Evolutionary conservation across 2,329 filamentous ascomycete species (phyloP), one percentile per base, ranked within the genome.

Genomic region (Aspergillus clavatus): DNA sequence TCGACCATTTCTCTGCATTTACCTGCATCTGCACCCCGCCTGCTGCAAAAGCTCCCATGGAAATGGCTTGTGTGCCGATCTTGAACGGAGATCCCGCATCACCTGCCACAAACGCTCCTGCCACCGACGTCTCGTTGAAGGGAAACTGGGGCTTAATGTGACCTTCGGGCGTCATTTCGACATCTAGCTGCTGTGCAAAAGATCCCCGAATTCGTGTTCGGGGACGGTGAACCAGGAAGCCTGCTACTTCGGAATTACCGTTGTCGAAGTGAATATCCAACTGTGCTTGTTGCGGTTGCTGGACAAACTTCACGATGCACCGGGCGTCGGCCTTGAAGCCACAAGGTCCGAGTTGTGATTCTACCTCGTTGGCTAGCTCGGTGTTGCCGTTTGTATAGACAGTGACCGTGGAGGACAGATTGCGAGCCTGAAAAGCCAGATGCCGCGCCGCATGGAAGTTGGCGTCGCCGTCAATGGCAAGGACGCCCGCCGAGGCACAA

Each of bases 311-410:
- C 11, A 23, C 23, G 23, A 47, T 47, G 7, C 5, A 7, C 3
- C 45, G 33, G 8, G 26, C 19, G 10, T 47, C 45, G 6, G 42
- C 35, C 18, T 37, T 36, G 43, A 45, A 45, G 3, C 28, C 19
- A 1, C 18, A 12, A 3, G 12, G 7, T 11, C 26, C 26, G 26
- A 46, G 21, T 2, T 7, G 7, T 5, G 40, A 3, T 12, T 39
- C 23, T 16, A 54, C 6, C 5, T 46, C 18, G 6, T 40, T 14
- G 2, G 35, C 59, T 0, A 76, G 48, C 0, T 58, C 48, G 0
- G 58, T 52, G 37, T 69, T 55, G 7, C 70, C 73, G 54, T 80
- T 65, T n/a, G 76, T 79, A 65, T 79, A 81, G 38, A 80, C 63
- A 7, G 69, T 76, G 3, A 77, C 67, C 0, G 60, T 57, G n/a